Evolutionary conservation across 768 basidiomycete genomes (phyloP).

Genomic region (Cystofilobasidium ferigula): DNA sequence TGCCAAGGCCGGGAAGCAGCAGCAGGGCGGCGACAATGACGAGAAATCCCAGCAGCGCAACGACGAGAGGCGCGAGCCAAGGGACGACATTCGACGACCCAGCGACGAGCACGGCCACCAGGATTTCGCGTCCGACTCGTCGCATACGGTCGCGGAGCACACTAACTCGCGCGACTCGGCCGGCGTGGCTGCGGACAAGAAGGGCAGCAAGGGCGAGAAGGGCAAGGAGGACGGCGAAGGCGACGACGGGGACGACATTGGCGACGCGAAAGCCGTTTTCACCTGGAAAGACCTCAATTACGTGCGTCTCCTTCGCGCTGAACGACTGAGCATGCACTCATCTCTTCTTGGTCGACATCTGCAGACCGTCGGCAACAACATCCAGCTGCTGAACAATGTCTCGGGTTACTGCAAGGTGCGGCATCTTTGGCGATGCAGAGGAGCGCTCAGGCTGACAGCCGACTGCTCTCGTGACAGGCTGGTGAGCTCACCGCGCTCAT

Average conservation of each 20-base stretch:
- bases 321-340: no score
- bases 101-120: no score
- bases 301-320: background rate
- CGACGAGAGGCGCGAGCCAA: no score
- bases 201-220: background rate
- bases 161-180: background rate
- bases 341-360: background rate
- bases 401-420: conserved; percentile 12
- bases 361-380: conserved; percentile 24
- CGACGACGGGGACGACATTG: no score
- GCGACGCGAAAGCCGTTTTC: background rate
- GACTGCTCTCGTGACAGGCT: conserved; percentile 37
- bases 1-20: no score
- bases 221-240: no score
- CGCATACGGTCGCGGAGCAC: background rate
- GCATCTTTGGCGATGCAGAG: no score
- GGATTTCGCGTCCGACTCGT: background rate
- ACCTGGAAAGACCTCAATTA: conserved; percentile 11
- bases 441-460: conserved; percentile 42
- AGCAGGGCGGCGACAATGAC: conserved; percentile 7
- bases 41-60: no score
- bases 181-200: background rate
- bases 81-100: no score
- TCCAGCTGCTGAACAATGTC: conserved; percentile 13
- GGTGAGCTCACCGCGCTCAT: conserved; percentile 36